Evolutionary conservation across 2,329 filamentous ascomycete species (phyloP).

Genomic region (Sporothrix inflata): DNA sequence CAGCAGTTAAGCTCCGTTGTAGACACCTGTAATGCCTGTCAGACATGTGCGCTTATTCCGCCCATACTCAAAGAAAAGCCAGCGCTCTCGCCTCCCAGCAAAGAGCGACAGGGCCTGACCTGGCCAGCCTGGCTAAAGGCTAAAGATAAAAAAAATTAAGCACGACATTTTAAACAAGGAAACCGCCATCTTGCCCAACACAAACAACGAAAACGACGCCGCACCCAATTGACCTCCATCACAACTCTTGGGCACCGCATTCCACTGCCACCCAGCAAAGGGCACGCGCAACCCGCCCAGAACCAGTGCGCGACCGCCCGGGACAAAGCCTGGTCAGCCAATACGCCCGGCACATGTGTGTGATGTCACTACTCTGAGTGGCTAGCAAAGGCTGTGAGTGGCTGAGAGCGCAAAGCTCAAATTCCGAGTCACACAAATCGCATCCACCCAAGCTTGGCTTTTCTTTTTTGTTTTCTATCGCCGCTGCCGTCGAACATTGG

Average conservation of each 20-base stretch:
- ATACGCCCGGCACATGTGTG: slow-evolving; percentile 23
- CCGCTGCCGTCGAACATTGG: background rate
- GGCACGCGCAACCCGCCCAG: background rate
- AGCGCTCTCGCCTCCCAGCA: background rate
- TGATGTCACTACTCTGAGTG: slow-evolving; percentile 29
- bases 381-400: slow-evolving; percentile 18
- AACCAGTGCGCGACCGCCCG: background rate
- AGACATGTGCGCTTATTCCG: background rate
- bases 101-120: background rate
- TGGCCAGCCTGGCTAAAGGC: background rate
- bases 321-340: background rate
- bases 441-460: background rate
- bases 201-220: background rate
- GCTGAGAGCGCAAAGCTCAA: background rate
- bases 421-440: background rate
- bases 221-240: background rate
- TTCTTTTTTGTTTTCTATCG: background rate
- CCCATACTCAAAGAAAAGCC: background rate
- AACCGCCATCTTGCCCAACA: background rate
- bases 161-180: slow-evolving; percentile 11
- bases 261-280: background rate
- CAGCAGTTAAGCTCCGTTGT: background rate
- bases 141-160: slow-evolving; percentile 6
- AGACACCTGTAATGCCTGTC: background rate
- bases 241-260: background rate